Base-by-base conservation (phyloP, 805 yeast genomes). In the Candida incommunis region DNA sequence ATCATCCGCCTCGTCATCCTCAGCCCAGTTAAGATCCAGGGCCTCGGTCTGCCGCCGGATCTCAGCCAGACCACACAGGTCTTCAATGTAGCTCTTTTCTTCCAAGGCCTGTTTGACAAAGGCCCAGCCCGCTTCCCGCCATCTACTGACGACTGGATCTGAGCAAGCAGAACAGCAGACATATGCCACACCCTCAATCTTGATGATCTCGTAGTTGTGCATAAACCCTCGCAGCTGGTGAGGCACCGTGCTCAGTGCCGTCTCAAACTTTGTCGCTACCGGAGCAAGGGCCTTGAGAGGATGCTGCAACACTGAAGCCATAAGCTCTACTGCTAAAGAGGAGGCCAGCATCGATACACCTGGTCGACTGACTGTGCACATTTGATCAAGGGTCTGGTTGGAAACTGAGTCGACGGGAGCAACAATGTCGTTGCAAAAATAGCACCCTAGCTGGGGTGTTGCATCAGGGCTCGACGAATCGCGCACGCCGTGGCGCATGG, bases 341-440 rank as follows among this genome's bases (percentile, higher is more conserved):
- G 95, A 75, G 0, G 97, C 96, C 63, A 86, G 65, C 54, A 82
- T 65, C 0, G 99, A 95, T 1, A 82, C 88, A 0, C 99, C 98
- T 0, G 99, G 97, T 35, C 98, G 69, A 0, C 98, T 92, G 1
- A 92, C 98, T 0, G 99, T 92, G 58, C 99, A 92, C 96, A 92
- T 92, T 62, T 92, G 97, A 63, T 92, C 99, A 46, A 92, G 66
- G 0, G 96, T 83, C 43, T 95, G 70, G 56, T 87, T 94, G 0
- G 84, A 71, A n/a, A 85, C 64, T 47, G 94, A 81, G 59, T 92
- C 95, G 2, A 77, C 68, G 0, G 99, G 98, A 0, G 96, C 97
- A 44, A 86, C 86, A 5, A 92, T 88, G 59, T 92, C 98, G 59
- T 86, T 85, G 62, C 99, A 92, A 61, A 82, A 92, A 63, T 92